These are phyloP conservation scores for Paulownia fortunei DNA, from an alignment of 257 asterid genomes.

Conservation along the genomic window DNA sequence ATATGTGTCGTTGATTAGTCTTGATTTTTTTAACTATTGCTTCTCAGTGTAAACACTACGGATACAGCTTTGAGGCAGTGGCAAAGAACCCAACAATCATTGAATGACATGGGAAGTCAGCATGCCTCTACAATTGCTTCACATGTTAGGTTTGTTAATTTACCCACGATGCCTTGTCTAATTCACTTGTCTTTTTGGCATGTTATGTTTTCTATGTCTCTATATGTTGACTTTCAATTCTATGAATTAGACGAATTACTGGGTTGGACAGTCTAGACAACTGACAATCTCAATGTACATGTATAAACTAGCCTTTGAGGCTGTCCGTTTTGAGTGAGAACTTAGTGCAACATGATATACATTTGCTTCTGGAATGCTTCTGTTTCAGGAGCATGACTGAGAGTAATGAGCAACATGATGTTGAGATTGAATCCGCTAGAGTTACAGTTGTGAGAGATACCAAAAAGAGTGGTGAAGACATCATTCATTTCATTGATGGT, in stretches of 20 bases:
- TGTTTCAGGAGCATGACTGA: constrained; percentile 56
- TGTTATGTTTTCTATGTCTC: background rate
- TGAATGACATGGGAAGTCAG: constrained; percentile 58
- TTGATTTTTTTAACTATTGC: background rate
- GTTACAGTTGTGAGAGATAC: constrained; percentile 52
- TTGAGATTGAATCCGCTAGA: constrained; percentile 58
- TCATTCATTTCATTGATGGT: constrained; percentile 52
- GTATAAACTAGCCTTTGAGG: background rate
- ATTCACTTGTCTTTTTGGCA: background rate
- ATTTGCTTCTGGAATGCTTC: background rate
- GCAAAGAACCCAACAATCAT: constrained; percentile 53
- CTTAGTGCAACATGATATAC: constrained; percentile 41
- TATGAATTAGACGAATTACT: background rate
- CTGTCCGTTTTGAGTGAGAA: constrained; percentile 1
- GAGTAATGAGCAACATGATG: constrained; percentile 58
- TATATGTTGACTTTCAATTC: background rate
- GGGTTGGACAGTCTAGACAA: background rate
- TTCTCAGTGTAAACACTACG: constrained; percentile 53
- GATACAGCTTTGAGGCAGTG: constrained; percentile 55
- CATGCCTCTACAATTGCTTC: constrained; percentile 55
- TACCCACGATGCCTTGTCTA: background rate
- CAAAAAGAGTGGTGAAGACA: constrained; percentile 46
- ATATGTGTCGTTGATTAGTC: background rate
- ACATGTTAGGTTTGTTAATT: constrained; percentile 52
- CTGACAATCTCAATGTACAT: background rate